Evolutionary conservation across 345 rosid genomes (phyloP).

Genomic region (Salix exigua): DNA sequence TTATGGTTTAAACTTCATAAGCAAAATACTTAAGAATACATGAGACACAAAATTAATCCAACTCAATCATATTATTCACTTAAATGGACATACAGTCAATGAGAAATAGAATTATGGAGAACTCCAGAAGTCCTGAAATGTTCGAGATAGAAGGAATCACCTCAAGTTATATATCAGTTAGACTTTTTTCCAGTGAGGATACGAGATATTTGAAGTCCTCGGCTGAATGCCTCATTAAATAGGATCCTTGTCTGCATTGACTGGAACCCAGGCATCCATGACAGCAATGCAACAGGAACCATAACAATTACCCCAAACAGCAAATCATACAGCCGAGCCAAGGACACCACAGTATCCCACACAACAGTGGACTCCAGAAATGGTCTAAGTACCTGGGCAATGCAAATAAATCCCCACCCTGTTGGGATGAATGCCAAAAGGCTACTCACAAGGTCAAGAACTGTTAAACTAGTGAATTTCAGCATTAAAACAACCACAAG

Average conservation of each 20-base stretch:
- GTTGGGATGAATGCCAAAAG: constrained; percentile 82
- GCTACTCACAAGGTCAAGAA: constrained; percentile 64
- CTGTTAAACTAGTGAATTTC: constrained; percentile 39
- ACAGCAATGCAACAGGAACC: constrained; percentile 72
- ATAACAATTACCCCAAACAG: constrained; percentile 68
- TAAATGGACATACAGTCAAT: background rate
- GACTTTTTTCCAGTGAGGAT: constrained; percentile 72
- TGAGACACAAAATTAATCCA: background rate
- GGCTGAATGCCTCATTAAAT: constrained; percentile 85
- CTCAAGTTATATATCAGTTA: constrained; percentile 18
- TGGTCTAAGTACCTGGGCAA: constrained; percentile 58
- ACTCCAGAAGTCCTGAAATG: background rate
- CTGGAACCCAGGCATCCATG: constrained; percentile 92
- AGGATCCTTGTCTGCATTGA: constrained; percentile 85
- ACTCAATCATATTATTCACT: background rate
- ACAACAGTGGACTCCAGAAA: constrained; percentile 41
- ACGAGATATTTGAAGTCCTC: constrained; percentile 84
- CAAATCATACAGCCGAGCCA: constrained; percentile 79
- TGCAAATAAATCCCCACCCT: constrained; percentile 82
- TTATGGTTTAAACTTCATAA: background rate
- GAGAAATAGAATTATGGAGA: background rate
- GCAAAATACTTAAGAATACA: background rate
- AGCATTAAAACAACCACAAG: constrained; percentile 52
- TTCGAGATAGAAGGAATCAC: constrained; percentile 16
- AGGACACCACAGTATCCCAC: constrained; percentile 75